A percentile compares a stretch with the other conserved stretches of the same genome.
Evolutionary conservation across 2,329 filamentous ascomycete species (phyloP).

Genomic region (Calycina herbarum): DNA sequence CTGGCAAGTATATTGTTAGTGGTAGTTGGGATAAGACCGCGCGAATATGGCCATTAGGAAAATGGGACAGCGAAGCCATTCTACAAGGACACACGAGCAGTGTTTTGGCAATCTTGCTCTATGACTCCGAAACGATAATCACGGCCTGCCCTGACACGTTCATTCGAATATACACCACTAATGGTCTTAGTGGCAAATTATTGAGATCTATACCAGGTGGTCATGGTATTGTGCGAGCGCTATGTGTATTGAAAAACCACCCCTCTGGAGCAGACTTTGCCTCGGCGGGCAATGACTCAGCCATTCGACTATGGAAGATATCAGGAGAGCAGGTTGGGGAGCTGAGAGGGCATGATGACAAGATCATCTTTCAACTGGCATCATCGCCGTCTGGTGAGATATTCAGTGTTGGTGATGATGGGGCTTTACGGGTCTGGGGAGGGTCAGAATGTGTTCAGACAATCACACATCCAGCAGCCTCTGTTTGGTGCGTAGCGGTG

Average conservation of each 20-base stretch:
- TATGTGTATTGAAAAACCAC: slow-evolving; percentile 74
- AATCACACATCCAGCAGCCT: slow-evolving; percentile 95
- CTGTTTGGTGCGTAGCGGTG: slow-evolving; percentile 89
- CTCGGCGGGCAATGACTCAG: slow-evolving; percentile 81
- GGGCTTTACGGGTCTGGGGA: slow-evolving; percentile 89
- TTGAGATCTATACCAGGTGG: slow-evolving; percentile 67
- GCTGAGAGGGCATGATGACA: slow-evolving; percentile 74
- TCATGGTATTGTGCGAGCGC: slow-evolving; percentile 76
- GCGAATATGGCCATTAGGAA: slow-evolving; percentile 80
- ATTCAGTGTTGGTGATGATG: slow-evolving; percentile 88
- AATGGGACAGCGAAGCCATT: slow-evolving; percentile 75
- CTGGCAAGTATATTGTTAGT: slow-evolving; percentile 76
- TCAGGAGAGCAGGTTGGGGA: slow-evolving; percentile 74
- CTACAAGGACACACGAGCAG: slow-evolving; percentile 76
- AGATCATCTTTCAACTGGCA: slow-evolving; percentile 87
- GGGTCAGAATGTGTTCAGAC: slow-evolving; percentile 84
- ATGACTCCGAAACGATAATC: slow-evolving; percentile 76
- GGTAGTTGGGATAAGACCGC: slow-evolving; percentile 93
- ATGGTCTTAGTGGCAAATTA: slow-evolving; percentile 61
- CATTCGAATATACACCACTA: slow-evolving; percentile 76
- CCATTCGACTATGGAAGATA: slow-evolving; percentile 84
- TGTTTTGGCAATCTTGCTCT: slow-evolving; percentile 89
- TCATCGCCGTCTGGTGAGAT: slow-evolving; percentile 80
- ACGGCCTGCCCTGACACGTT: slow-evolving; percentile 91
- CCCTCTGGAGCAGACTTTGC: slow-evolving; percentile 88